A percentile compares a stretch with the other conserved stretches of the same genome.
These are phyloP conservation scores for Volvox reticuliferus DNA, from an alignment of 139 green algal species.

Conservation along the genomic window DNA sequence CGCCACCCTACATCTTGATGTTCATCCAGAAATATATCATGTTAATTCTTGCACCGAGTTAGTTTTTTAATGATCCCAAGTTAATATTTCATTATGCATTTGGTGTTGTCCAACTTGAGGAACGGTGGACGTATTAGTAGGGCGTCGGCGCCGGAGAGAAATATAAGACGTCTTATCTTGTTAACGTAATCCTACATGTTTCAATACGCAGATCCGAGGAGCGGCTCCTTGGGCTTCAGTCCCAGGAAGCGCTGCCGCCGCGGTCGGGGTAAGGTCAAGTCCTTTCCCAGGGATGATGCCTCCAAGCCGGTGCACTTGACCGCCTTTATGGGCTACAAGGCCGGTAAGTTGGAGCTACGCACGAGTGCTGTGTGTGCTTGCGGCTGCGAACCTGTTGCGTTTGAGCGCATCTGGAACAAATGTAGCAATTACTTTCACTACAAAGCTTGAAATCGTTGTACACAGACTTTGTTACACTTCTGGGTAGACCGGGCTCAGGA, in stretches of 20 bases:
- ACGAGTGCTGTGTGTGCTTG: background rate
- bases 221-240: slow-evolving; percentile 97
- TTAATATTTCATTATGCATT: too few species aligned
- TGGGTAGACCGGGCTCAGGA: too few species aligned
- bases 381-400: background rate
- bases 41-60: too few species aligned
- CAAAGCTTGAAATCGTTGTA: too few species aligned
- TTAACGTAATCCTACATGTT: background rate
- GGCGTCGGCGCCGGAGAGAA: background rate
- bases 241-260: slow-evolving; percentile 98
- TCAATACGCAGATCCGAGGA: slow-evolving; percentile 83
- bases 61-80: too few species aligned
- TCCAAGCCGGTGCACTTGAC: slow-evolving; percentile 94
- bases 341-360: slow-evolving; percentile 48
- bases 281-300: slow-evolving; percentile 94
- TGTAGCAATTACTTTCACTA: too few species aligned
- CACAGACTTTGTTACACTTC: too few species aligned
- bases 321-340: slow-evolving; percentile 96
- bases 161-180: too few species aligned
- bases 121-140: background rate
- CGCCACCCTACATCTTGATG: background rate
- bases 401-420: background rate
- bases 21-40: background rate
- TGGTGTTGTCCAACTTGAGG: background rate
- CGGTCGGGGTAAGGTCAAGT: slow-evolving; percentile 94